phyloP scores from a whole-genome alignment of 768 basidiomycete genomes.

The Rubroboletus pulcherrimus region DNA sequence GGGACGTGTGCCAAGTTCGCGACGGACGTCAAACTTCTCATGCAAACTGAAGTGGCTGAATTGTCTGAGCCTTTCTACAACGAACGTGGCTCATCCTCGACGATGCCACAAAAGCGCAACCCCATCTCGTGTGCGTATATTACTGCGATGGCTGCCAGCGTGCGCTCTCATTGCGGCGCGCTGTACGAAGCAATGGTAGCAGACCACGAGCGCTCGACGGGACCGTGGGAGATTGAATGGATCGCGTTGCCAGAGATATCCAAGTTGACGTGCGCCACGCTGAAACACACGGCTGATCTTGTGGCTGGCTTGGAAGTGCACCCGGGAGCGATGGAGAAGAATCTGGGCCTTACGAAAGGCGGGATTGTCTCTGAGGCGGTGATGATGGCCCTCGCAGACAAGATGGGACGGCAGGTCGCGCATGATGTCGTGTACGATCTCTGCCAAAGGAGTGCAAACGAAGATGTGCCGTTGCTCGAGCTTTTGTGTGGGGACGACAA shows the following conservation, averaged over 20 bases:
- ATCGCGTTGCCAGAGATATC: constrained; percentile 43
- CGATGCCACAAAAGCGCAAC: constrained; percentile 52
- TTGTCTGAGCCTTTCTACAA: constrained; percentile 42
- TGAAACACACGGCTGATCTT: constrained; percentile 36
- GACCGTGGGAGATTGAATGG: constrained; percentile 52
- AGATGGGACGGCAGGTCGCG: constrained; percentile 42
- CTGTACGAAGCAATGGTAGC: constrained; percentile 47
- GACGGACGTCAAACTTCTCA: constrained; percentile 42
- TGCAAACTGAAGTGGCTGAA: constrained; percentile 46
- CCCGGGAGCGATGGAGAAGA: constrained; percentile 37
- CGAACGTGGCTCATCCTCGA: constrained; percentile 45
- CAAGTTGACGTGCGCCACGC: constrained; percentile 39
- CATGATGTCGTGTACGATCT: constrained; percentile 44
- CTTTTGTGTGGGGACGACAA: constrained; percentile 29
- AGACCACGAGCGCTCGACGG: constrained; percentile 47
- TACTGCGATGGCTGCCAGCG: constrained; percentile 39
- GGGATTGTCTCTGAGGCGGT: constrained; percentile 43
- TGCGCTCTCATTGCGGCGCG: constrained; percentile 37
- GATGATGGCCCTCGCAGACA: constrained; percentile 44
- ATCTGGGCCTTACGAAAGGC: constrained; percentile 38
- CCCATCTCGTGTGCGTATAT: constrained; percentile 44
- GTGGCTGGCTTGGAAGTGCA: constrained; percentile 41
- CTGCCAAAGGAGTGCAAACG: constrained; percentile 30
- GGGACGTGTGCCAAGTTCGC: constrained; percentile 47
- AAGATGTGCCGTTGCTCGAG: constrained; percentile 32